Conservation (phyloP, 495 filamentous ascomycete species). For the Hyaloscypha finlandica region DNA sequence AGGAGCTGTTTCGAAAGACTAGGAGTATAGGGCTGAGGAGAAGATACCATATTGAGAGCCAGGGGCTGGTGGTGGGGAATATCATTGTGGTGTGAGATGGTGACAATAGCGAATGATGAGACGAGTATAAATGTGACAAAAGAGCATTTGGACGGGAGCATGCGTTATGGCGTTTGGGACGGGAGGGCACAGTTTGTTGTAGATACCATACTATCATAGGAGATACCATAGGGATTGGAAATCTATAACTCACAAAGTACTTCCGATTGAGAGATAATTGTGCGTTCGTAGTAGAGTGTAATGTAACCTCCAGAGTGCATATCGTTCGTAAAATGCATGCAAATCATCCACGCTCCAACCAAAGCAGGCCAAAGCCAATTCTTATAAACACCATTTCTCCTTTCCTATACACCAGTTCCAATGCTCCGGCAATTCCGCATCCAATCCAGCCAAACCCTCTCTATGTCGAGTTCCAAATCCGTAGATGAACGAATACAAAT, state of each 20-base stretch:
- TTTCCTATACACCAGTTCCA: not conserved
- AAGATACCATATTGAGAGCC: conserved; percentile 77
- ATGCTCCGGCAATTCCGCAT: not conserved
- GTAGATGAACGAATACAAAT: not conserved
- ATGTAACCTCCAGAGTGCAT: not conserved
- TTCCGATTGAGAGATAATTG: not conserved
- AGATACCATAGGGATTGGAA: not conserved
- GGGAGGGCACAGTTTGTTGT: not conserved
- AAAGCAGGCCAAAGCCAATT: not conserved
- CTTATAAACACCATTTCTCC: not conserved
- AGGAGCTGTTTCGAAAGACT: conserved; percentile 60
- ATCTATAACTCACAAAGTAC: not conserved
- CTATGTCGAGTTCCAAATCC: not conserved
- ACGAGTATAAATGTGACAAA: conserved; percentile 1
- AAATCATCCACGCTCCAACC: not conserved
- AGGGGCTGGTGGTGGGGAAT: conserved; percentile 78
- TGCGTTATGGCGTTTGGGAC: conserved; percentile 2
- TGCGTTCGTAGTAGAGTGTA: not conserved
- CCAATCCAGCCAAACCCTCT: no score
- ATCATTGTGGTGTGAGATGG: conserved; percentile 57
- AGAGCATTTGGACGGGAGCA: not conserved
- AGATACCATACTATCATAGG: not conserved
- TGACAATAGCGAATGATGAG: not conserved
- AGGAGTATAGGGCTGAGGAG: conserved; percentile 70
- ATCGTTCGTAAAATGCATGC: conserved; percentile 4